Evolutionary conservation across 768 basidiomycete genomes (phyloP).

Genomic region (Kwoniella europaea): DNA sequence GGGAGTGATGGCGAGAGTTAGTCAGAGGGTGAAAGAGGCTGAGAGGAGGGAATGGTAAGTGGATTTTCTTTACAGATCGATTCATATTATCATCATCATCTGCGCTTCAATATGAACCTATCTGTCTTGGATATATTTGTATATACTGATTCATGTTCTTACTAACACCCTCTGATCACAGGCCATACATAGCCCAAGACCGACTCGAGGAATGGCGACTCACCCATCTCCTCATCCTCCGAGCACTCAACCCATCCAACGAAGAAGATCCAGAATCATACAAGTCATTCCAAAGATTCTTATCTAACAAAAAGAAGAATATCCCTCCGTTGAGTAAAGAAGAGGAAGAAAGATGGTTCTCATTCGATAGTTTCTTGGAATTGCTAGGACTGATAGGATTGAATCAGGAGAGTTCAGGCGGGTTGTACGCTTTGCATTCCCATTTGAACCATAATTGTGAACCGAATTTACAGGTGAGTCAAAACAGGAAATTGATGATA

Average conservation of each 20-base stretch:
- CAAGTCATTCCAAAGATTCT: slow-evolving; percentile 26
- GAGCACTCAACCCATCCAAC: slow-evolving; percentile 68
- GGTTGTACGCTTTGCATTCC: slow-evolving; percentile 81
- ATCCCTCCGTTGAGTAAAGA: slow-evolving; percentile 59
- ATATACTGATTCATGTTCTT: not conserved
- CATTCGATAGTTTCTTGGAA: slow-evolving; percentile 74
- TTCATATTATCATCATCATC: too few species aligned
- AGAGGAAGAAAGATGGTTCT: slow-evolving; percentile 69
- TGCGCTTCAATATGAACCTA: too few species aligned
- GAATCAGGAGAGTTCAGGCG: slow-evolving; percentile 84
- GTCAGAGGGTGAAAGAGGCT: slow-evolving; percentile 69
- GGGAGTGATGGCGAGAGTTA: slow-evolving; percentile 71
- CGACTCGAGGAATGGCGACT: slow-evolving; percentile 65
- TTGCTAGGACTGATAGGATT: slow-evolving; percentile 78
- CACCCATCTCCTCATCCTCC: slow-evolving; percentile 66
- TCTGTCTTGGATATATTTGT: not conserved
- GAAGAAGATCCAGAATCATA: slow-evolving; percentile 56
- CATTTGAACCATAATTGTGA: slow-evolving; percentile 84
- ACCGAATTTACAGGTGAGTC: slow-evolving; percentile 72
- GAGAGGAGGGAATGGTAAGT: slow-evolving; percentile 54
- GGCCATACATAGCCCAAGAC: slow-evolving; percentile 38
- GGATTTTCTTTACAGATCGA: not conserved
- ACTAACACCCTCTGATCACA: slow-evolving; percentile 7
- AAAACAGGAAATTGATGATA: not conserved
- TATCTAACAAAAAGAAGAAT: slow-evolving; percentile 58